Conservation (phyloP, 495 filamentous ascomycete genomes). For the Talaromyces nanjingensis region DNA sequence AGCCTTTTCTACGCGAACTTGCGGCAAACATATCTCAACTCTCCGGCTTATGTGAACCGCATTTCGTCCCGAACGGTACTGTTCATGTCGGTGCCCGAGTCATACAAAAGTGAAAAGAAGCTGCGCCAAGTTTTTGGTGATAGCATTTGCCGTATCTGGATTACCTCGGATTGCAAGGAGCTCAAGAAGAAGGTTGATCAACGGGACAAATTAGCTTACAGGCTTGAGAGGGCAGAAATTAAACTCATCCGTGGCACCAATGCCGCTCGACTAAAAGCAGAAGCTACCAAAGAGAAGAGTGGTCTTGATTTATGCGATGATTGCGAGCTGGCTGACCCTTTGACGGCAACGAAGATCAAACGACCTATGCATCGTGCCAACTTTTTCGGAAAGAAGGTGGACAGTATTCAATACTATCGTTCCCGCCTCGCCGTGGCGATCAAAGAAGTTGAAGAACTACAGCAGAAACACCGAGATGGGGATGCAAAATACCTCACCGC, state of each 20-base stretch:
- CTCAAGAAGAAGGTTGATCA: constrained; percentile 51
- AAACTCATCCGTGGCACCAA: constrained; percentile 57
- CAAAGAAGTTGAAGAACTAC: constrained; percentile 59
- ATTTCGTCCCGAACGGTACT: constrained; percentile 65
- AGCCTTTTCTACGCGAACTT: constrained; percentile 62
- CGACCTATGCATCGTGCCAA: constrained; percentile 49
- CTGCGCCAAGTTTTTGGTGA: constrained; percentile 56
- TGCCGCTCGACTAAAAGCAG: constrained; percentile 37
- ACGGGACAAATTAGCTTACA: constrained; percentile 51
- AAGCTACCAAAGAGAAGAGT: constrained; percentile 26
- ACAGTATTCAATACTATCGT: constrained; percentile 84
- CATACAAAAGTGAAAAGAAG: constrained; percentile 47
- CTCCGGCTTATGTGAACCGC: constrained; percentile 55
- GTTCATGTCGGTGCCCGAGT: constrained; percentile 60
- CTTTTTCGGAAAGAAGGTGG: constrained; percentile 60
- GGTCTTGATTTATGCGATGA: constrained; percentile 23
- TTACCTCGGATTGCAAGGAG: constrained; percentile 48
- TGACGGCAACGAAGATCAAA: constrained; percentile 39
- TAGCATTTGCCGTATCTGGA: constrained; percentile 54
- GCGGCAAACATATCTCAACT: constrained; percentile 65
- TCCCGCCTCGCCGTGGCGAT: constrained; percentile 60
- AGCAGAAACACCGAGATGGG: constrained; percentile 44
- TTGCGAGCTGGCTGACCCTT: constrained; percentile 39
- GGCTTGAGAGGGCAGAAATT: constrained; percentile 61
- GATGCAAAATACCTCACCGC: constrained; percentile 49